Base-by-base conservation (phyloP, 1,139 yeast species). In the Geotrichum reessii region DNA sequence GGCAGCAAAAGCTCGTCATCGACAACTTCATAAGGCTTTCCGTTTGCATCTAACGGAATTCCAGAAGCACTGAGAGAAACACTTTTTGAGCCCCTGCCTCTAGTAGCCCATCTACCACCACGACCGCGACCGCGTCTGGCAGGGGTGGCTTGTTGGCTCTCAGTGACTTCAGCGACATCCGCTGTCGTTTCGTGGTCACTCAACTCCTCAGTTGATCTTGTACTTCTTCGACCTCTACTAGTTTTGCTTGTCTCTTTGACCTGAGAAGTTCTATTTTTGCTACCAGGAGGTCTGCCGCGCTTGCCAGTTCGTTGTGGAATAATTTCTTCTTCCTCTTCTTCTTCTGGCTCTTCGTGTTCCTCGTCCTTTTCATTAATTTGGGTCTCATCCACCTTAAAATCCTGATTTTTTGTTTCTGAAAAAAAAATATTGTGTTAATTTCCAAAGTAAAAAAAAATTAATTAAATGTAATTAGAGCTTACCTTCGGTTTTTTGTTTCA, bases 1-100 rank as follows among this genome's bases (percentile, higher is more conserved):
- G 87, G 87, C n/a, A 91, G 78, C 5, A 81, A 83, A 55, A 86
- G 85, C 74, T 93, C 98, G 69, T 92, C 97, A 65, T 86, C 81
- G n/a, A 75, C 76, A 5, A 90, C 79, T 48, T 78, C 78, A 60
- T 84, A 74, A 19, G 79, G 77, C 44, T 74, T 72, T 1, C 84
- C 84, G 11, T 72, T 70, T 24, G 74, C 76, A 58, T 78, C 80
- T 64, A 76, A 59, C 2, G 75, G 72, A 12, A 64, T 64, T 17
- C 65, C 60, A 6, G 65, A 58, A 31, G 61, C 56, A 46, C 58
- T 66, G 33, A 62, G 57, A 25, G 64, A 62, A 9, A 63, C 63
- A 19, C 62, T 64, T 22, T 66, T 61, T 17, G 63, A 65, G 17
- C 66, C 60, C 33, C 59, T 50, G 46, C 67, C 64, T 27, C 64